Percentiles rank a stretch among this genome's conserved stretches.
Evolutionary conservation across 257 asterid species (phyloP).

Genomic region (Eustoma russellianum): DNA sequence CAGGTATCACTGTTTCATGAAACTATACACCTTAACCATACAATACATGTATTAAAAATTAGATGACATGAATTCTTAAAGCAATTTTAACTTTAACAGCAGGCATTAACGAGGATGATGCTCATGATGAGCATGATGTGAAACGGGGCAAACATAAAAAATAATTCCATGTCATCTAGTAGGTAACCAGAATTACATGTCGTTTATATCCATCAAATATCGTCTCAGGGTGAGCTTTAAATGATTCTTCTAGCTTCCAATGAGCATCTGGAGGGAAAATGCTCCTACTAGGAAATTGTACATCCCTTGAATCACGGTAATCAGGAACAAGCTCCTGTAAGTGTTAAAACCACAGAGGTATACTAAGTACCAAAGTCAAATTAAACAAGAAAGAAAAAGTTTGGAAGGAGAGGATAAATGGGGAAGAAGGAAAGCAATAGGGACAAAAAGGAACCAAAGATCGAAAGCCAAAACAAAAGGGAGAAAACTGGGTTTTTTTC

Average conservation of each 20-base stretch:
- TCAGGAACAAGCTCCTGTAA: conserved; percentile 62
- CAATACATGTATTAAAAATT: not conserved
- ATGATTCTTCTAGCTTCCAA: conserved; percentile 54
- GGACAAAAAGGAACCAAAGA: no score
- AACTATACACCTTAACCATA: not conserved
- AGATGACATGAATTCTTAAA: not conserved
- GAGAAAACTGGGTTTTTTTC: no score
- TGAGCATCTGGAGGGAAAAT: conserved; percentile 41
- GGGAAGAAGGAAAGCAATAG: no score
- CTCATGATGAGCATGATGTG: no score
- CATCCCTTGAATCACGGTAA: conserved; percentile 41
- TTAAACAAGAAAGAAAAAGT: no score
- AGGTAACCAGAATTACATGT: conserved; percentile 34
- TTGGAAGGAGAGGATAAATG: no score
- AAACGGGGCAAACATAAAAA: not conserved
- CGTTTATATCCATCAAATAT: conserved; percentile 52
- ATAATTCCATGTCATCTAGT: not conserved
- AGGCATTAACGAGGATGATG: no score
- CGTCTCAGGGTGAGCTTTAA: conserved; percentile 37
- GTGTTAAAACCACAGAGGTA: not conserved
- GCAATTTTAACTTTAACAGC: not conserved
- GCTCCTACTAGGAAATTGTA: conserved; percentile 46
- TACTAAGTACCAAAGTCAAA: no score
- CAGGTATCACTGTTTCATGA: not conserved
- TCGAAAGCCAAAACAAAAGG: no score